These are phyloP conservation scores for Vaccinium corymbosum DNA, from an alignment of 148 eudicot genomes.

Conservation along the genomic window DNA sequence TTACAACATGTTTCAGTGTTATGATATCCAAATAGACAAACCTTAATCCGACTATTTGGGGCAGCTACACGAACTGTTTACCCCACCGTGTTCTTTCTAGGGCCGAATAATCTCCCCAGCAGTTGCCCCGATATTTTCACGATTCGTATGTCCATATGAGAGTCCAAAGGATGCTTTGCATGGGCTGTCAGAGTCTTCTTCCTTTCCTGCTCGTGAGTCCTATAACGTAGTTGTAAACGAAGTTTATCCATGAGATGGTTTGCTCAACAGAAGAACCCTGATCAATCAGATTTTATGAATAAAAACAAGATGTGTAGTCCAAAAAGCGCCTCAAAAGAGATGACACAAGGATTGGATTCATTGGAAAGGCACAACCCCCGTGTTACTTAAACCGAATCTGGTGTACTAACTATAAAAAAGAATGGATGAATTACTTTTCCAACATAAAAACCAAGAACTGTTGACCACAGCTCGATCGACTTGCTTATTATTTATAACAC, in stretches of 20 bases:
- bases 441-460: neutral
- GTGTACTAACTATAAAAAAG: neutral
- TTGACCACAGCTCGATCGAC: neutral
- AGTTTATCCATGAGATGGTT: neutral
- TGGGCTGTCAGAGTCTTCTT: neutral
- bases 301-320: neutral
- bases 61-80: slow-evolving; percentile 4
- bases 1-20: neutral
- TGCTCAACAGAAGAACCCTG: neutral
- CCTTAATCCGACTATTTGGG: slow-evolving; percentile 1
- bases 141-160: neutral
- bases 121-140: slow-evolving; percentile 5
- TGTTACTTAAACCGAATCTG: neutral
- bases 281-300: neutral
- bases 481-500: neutral
- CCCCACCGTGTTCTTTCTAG: neutral
- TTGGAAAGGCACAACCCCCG: neutral
- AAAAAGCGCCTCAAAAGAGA: neutral
- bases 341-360: neutral
- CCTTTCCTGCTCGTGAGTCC: neutral
- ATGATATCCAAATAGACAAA: neutral
- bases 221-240: neutral
- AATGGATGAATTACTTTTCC: neutral
- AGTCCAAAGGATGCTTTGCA: neutral
- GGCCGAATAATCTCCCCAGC: slow-evolving; percentile 5